phyloP scores from a whole-genome alignment of 345 rosid species.

The Conringia planisiliqua region DNA sequence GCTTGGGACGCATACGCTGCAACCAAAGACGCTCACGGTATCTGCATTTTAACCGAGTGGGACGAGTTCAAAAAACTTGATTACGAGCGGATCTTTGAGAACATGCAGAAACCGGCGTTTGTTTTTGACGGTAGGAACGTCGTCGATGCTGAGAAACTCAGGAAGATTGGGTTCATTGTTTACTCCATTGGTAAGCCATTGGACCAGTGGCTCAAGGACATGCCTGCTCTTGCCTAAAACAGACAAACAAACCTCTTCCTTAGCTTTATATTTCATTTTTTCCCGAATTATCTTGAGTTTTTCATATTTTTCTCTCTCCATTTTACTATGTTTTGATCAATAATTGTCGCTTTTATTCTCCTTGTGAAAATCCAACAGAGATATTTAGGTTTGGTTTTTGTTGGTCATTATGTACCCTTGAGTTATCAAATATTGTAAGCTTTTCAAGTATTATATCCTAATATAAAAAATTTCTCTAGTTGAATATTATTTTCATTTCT shows the following conservation, averaged over 20 bases:
- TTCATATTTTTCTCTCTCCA: constrained; percentile 20
- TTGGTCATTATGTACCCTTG: not conserved
- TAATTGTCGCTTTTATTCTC: constrained; percentile 10
- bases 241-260: constrained; percentile 11
- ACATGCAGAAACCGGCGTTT: constrained; percentile 92
- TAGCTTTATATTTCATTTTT: constrained; percentile 12
- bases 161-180: constrained; percentile 89
- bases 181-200: constrained; percentile 91
- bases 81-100: constrained; percentile 61
- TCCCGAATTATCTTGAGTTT: constrained; percentile 20
- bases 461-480: not conserved
- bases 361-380: not conserved
- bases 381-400: not conserved
- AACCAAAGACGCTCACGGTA: constrained; percentile 74
- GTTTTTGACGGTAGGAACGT: constrained; percentile 86
- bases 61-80: constrained; percentile 88
- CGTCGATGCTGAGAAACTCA: constrained; percentile 51
- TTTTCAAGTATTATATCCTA: not conserved
- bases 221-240: constrained; percentile 81
- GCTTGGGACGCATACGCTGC: constrained; percentile 83
- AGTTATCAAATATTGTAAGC: not conserved
- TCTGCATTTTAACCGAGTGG: constrained; percentile 95
- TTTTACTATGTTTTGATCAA: constrained; percentile 1
- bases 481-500: not conserved
- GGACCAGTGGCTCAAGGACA: constrained; percentile 90